Conservation (phyloP, 495 filamentous ascomycete genomes). For the Penicillium argentinense region DNA sequence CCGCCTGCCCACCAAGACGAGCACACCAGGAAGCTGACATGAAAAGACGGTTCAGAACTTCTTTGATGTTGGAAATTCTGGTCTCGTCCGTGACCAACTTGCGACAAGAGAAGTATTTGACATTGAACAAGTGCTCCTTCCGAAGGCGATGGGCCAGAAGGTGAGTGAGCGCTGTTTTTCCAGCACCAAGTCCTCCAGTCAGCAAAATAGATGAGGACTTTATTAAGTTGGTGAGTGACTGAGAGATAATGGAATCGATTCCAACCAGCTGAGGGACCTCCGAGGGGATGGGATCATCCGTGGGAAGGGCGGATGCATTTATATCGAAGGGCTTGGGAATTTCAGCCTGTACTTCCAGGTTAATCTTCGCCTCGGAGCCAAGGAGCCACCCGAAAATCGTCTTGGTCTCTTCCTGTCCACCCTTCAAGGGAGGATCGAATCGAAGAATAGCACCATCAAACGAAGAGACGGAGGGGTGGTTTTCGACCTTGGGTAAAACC, state of each 20-base stretch:
- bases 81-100: slow-evolving; percentile 86
- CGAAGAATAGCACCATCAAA: slow-evolving; percentile 71
- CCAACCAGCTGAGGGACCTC: slow-evolving; percentile 70
- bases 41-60: slow-evolving; percentile 78
- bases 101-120: slow-evolving; percentile 77
- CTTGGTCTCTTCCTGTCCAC: slow-evolving; percentile 44
- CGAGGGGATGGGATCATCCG: slow-evolving; percentile 53
- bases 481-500: slow-evolving; percentile 56
- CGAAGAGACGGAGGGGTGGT: slow-evolving; percentile 34
- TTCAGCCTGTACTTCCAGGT: slow-evolving; percentile 69
- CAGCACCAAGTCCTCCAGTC: slow-evolving; percentile 83
- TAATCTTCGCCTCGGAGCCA: slow-evolving; percentile 69
- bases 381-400: slow-evolving; percentile 68
- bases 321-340: slow-evolving; percentile 59
- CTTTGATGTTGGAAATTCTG: slow-evolving; percentile 84
- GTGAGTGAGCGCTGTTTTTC: slow-evolving; percentile 75
- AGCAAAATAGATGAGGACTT: slow-evolving; percentile 87
- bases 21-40: slow-evolving; percentile 88
- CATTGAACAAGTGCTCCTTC: slow-evolving; percentile 66
- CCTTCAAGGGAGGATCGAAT: slow-evolving; percentile 62
- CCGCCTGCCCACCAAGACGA: slow-evolving; percentile 72
- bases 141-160: slow-evolving; percentile 67
- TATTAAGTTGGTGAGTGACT: slow-evolving; percentile 68
- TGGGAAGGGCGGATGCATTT: slow-evolving; percentile 42
- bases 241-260: slow-evolving; percentile 71